phyloP scores from a whole-genome alignment of 306 rosid species.

The Ammopiptanthus mongolicus region DNA sequence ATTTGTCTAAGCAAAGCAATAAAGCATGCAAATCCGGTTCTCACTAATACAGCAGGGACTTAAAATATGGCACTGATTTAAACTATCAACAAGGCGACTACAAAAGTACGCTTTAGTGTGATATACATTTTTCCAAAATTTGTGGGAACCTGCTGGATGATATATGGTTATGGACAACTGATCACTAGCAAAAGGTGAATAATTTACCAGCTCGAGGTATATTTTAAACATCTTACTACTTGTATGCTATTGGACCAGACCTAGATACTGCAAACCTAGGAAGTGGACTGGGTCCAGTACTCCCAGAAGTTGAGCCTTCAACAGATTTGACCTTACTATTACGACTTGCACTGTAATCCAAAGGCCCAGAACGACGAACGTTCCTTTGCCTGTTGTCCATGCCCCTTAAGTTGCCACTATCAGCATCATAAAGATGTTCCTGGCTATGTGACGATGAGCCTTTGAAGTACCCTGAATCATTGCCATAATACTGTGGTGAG shows the following conservation, averaged over 20 bases:
- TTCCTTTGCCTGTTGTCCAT: slow-evolving; percentile 51
- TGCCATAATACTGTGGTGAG: slow-evolving; percentile 53
- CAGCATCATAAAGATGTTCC: slow-evolving; percentile 49
- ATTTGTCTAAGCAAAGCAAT: background rate
- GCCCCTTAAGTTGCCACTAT: slow-evolving; percentile 46
- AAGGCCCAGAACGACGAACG: slow-evolving; percentile 80
- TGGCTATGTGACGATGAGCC: slow-evolving; percentile 68
- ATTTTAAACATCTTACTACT: slow-evolving; percentile 39
- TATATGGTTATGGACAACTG: slow-evolving; percentile 22
- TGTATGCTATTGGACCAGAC: slow-evolving; percentile 89
- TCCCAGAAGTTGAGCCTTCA: slow-evolving; percentile 84
- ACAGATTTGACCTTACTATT: slow-evolving; percentile 40
- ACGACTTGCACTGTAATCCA: slow-evolving; percentile 79
- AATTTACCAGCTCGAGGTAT: slow-evolving; percentile 33
- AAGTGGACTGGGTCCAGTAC: slow-evolving; percentile 86
- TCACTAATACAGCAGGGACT: slow-evolving; percentile 2
- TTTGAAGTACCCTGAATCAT: slow-evolving; percentile 64
- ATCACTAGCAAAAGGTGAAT: slow-evolving; percentile 29
- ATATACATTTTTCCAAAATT: slow-evolving; percentile 37
- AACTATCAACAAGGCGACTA: slow-evolving; percentile 31
- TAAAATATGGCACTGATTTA: slow-evolving; percentile 25
- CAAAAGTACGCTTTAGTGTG: slow-evolving; percentile 19
- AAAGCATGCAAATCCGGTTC: background rate
- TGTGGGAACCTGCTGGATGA: slow-evolving; percentile 30
- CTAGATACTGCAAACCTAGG: slow-evolving; percentile 98